Base-by-base conservation (phyloP, 495 filamentous ascomycete genomes). In the Penicillium bovifimosum region DNA sequence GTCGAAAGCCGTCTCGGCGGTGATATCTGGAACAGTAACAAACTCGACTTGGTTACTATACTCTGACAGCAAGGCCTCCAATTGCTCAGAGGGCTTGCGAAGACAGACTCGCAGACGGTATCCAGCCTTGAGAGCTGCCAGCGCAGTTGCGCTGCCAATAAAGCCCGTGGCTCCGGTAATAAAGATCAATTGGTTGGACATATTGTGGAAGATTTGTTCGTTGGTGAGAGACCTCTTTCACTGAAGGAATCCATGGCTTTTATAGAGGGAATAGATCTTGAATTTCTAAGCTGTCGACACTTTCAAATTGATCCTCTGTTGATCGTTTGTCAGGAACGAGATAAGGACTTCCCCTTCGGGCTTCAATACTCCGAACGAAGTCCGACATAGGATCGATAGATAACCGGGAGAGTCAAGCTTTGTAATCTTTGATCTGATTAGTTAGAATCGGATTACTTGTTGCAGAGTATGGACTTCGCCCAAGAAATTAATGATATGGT, bases 151-250 rank as follows among this genome's bases (percentile, higher is more conserved):
- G 5, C 50, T 52, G 10, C 76, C 76, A 36, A 79, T 69, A 49
- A 70, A 75, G 35, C 76, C 75, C 14, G 66, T 63, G 6, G 71
- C 62, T 9, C 75, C 73, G 9, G 76, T 79, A 36, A 78, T 66
- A 54, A 79, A 76, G 55, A 77, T 62, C 27, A 69, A 41, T 40
- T 34, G 47, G 16, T 53, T 41, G 14, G 59, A 20, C 57, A 59
- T 64, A 18, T 43, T 55, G 41, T 54, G 40, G 39, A 13, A 26
- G 36, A 52, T 48, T 45, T 61, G 11, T 10, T 18, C 7, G 33
- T 11, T 46, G 16, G 9, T 18, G 16, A 38, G 8, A 18, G 10
- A 11, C 5, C 1, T 5, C 7, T 14, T 2, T 14, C 35, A 16
- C 0, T 17, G 3, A 4, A 14, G n/a, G n/a, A n/a, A n/a, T n/a